Percentiles rank a stretch among this genome's conserved stretches.
These are phyloP conservation scores for Besnoitia besnoiti DNA, from an alignment of 169 alveolate genomes.

Conservation along the genomic window DNA sequence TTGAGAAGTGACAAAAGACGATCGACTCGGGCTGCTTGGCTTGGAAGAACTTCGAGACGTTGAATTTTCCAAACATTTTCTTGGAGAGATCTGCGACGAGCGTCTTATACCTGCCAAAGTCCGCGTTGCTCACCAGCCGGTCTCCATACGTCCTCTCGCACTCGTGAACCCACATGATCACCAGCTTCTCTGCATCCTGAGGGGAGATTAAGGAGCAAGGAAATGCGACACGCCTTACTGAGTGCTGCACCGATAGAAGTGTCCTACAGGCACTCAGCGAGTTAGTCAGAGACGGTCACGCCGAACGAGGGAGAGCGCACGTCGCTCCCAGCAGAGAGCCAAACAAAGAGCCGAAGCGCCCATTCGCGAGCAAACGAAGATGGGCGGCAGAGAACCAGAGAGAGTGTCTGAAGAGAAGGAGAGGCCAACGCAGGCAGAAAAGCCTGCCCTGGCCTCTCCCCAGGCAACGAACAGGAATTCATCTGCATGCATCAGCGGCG, in stretches of 20 bases:
- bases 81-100: constrained; percentile 90
- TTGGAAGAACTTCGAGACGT: constrained; percentile 85
- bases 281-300: too few species aligned
- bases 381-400: not conserved
- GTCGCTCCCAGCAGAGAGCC: not conserved
- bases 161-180: constrained; percentile 95
- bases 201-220: not conserved
- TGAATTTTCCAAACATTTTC: constrained; percentile 90
- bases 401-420: not conserved
- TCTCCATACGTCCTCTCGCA: constrained; percentile 95
- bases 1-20: constrained; percentile 89
- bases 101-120: constrained; percentile 86
- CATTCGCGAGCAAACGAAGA: not conserved
- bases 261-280: too few species aligned
- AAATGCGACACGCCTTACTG: too few species aligned
- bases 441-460: too few species aligned
- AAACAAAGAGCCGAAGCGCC: not conserved
- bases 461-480: too few species aligned
- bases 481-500: too few species aligned
- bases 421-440: not conserved
- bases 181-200: constrained; percentile 91
- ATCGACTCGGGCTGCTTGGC: constrained; percentile 90
- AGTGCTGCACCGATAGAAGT: too few species aligned
- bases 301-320: not conserved
- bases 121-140: constrained; percentile 87